A percentile compares a stretch with the other conserved stretches of the same genome.
These are phyloP conservation scores for Vachellia pachyceras DNA, from an alignment of 306 rosid species.

Conservation along the genomic window DNA sequence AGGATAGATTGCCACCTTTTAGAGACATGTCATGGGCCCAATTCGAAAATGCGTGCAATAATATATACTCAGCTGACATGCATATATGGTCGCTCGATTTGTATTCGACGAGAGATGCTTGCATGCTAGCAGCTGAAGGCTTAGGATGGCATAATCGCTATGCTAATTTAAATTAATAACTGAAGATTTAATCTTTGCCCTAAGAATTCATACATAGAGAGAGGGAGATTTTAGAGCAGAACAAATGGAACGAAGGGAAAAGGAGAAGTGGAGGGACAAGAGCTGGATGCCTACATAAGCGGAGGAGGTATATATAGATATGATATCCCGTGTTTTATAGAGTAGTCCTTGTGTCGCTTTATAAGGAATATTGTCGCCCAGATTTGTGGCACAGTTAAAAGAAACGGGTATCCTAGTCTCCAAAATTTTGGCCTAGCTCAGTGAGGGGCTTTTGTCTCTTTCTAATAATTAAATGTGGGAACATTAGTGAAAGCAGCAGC, in stretches of 20 bases:
- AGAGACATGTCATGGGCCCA: neutral
- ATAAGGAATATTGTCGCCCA: slow-evolving; percentile 46
- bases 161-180: neutral
- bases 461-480: neutral
- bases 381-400: slow-evolving; percentile 40
- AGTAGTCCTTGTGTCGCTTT: slow-evolving; percentile 35
- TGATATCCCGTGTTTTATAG: neutral
- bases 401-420: slow-evolving; percentile 33
- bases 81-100: neutral
- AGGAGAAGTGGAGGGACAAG: neutral
- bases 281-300: slow-evolving; percentile 26
- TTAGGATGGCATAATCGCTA: slow-evolving; percentile 1
- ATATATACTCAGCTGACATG: slow-evolving; percentile 6
- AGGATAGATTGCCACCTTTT: neutral
- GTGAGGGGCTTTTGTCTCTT: neutral
- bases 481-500: neutral
- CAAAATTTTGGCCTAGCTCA: slow-evolving; percentile 21
- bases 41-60: neutral
- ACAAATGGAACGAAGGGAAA: neutral
- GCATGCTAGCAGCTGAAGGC: neutral
- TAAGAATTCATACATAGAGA: neutral
- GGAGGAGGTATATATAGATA: neutral
- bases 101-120: neutral
- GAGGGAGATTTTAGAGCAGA: neutral
- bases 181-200: neutral